Conservation (phyloP, 2,329 filamentous ascomycete genomes). For the Thelonectria discophora region DNA sequence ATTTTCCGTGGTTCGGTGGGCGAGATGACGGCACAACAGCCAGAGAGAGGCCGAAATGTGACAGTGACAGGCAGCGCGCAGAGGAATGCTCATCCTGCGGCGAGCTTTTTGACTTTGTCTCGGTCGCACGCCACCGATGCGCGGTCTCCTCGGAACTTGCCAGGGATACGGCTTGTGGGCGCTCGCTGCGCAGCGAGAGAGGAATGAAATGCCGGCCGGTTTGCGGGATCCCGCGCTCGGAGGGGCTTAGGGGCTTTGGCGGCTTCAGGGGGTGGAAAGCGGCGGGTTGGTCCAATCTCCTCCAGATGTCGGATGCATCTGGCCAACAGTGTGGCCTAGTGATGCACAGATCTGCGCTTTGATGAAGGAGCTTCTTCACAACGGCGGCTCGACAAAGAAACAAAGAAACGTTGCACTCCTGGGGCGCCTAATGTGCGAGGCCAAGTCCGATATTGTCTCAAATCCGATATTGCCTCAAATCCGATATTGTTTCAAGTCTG, state of each 20-base stretch:
- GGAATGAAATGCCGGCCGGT: neutral
- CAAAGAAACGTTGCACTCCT: neutral
- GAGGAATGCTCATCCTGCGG: neutral
- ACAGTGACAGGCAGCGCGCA: neutral
- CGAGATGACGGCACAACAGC: too few species aligned
- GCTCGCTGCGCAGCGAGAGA: neutral
- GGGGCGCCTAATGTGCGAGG: neutral
- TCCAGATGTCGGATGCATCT: neutral
- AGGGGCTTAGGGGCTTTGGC: neutral
- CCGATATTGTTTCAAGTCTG: too few species aligned
- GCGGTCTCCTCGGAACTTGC: neutral
- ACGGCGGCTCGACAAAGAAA: neutral
- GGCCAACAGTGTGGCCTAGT: neutral
- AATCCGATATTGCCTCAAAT: neutral
- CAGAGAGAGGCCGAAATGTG: too few species aligned
- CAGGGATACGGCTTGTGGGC: neutral
- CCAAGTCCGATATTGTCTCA: neutral
- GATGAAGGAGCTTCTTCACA: neutral
- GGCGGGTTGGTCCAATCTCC: neutral
- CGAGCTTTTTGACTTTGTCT: neutral
- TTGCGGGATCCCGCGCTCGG: neutral
- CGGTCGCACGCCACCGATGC: neutral
- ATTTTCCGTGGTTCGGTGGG: neutral
- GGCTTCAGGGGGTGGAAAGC: too few species aligned
- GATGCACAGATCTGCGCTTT: neutral